These are phyloP conservation scores for Schoenoplectus tabernaemontani DNA, from an alignment of 202 grass and related monocot species.

Conservation along the genomic window DNA sequence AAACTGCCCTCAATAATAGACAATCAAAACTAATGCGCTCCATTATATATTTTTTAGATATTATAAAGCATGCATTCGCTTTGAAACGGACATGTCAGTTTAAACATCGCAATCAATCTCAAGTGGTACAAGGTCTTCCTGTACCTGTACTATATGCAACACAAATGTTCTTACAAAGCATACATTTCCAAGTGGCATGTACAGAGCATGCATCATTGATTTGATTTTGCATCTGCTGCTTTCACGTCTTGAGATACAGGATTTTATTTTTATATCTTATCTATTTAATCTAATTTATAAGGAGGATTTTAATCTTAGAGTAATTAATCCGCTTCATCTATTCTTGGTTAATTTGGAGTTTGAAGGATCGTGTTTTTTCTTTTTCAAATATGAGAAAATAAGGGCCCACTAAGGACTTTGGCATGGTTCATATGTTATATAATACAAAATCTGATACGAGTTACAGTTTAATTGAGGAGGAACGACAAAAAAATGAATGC, in stretches of 20 bases:
- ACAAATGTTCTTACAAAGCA: not conserved
- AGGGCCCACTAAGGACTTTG: too few relatives aligned
- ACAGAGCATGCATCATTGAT: not conserved
- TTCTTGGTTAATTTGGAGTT: not conserved
- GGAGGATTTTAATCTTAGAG: not conserved
- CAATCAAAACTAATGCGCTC: not conserved
- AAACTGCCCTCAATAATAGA: not conserved
- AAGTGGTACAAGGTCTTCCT: not conserved
- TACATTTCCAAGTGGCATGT: not conserved
- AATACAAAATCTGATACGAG: not conserved
- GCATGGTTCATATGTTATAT: too few relatives aligned
- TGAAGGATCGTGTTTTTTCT: too few relatives aligned
- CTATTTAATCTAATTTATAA: not conserved
- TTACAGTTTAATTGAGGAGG: not conserved
- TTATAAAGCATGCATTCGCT: not conserved
- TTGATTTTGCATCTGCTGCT: not conserved
- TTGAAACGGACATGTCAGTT: not conserved
- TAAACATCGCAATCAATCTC: not conserved
- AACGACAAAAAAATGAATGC: not conserved
- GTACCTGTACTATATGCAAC: not conserved
- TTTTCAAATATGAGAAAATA: too few relatives aligned
- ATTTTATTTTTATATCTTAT: not conserved
- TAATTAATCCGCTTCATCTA: not conserved
- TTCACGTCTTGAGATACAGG: not conserved
- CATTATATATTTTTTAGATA: not conserved